Evolutionary conservation across 768 basidiomycete species (phyloP).

Genomic region (Amylocystis lapponica): DNA sequence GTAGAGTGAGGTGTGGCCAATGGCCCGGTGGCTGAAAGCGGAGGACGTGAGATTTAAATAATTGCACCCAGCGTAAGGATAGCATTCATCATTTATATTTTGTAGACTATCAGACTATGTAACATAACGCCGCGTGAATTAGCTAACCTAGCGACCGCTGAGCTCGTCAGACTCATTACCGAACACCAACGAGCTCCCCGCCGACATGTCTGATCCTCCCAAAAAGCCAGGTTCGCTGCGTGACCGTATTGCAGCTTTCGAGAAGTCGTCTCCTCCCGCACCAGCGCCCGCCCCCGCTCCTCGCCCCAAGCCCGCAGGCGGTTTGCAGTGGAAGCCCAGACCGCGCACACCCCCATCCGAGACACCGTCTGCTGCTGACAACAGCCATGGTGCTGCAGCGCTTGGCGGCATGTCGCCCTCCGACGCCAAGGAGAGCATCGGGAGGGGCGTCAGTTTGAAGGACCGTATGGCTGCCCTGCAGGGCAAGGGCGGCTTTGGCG

Average conservation of each 20-base stretch:
- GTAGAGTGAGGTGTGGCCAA: too few species aligned
- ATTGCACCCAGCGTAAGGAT: too few species aligned
- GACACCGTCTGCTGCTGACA: slow-evolving; percentile 18
- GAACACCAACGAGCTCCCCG: too few species aligned
- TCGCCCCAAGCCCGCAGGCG: slow-evolving; percentile 58
- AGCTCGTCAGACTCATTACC: too few species aligned
- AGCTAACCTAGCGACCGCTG: too few species aligned
- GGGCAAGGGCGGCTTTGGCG: slow-evolving; percentile 75
- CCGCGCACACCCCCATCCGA: slow-evolving; percentile 42
- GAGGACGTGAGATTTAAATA: too few species aligned
- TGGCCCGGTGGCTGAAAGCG: too few species aligned
- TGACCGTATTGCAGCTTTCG: slow-evolving; percentile 87
- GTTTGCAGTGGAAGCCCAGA: slow-evolving; percentile 69
- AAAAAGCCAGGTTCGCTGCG: slow-evolving; percentile 58
- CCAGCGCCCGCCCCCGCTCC: slow-evolving; percentile 35
- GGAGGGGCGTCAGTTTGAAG: slow-evolving; percentile 73
- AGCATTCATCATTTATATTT: too few species aligned
- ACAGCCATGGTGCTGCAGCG: slow-evolving; percentile 16
- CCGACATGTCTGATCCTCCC: slow-evolving; percentile 20
- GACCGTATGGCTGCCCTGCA: slow-evolving; percentile 95
- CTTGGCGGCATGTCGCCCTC: slow-evolving; percentile 65
- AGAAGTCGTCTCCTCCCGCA: slow-evolving; percentile 35
- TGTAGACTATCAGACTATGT: too few species aligned
- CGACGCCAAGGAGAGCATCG: slow-evolving; percentile 87
- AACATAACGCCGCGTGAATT: too few species aligned